Base-by-base conservation (phyloP, 306 rosid genomes). In the Abrus pulchellus region DNA sequence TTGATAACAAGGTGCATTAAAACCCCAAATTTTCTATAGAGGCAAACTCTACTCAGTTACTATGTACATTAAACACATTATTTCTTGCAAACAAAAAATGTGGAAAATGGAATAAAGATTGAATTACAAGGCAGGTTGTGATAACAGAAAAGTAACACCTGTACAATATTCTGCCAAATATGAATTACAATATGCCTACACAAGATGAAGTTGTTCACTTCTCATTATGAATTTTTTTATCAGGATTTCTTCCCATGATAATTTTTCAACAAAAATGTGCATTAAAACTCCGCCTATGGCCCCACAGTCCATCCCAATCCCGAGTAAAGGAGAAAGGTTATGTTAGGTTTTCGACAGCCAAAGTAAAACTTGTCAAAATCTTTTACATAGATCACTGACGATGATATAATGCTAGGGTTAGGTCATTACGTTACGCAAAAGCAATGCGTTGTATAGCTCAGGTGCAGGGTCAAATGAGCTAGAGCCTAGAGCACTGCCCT, bases 1-100 rank as follows among this genome's bases (percentile, higher is more conserved):
- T 72, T 59, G 43, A 61, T 44, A 64, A 54, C 30, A 62, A 75
- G 59, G 38, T 41, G 20, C 33, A 44, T 73, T 60, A 27, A 61
- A 69, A 76, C 36, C 67, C 64, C 38, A 47, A 33, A 7, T n/a
- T 66, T 12, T 53, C 68, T 41, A 28, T 38, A 44, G 40, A 14
- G 41, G 45, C 66, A 30, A 2, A 28, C 38, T 27, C 20, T 41
- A 82, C 48, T 59, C 40, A 45, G 43, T 50, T 41, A 20, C 69
- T 43, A 65, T 43, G 54, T 54, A 33, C 33, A 67, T 30, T 43
- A 44, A 32, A 79, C 76, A 9, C 28, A 9, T 10, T 45, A 36
- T 20, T 30, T 32, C 12, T 32, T 3, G 36, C 50, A 74, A 44
- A 73, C 47, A 60, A 54, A 32, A 34, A 72, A 30, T 6, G 12